phyloP scores from a whole-genome alignment of 176 grass and related monocot species.

The Triticum dicoccoides region DNA sequence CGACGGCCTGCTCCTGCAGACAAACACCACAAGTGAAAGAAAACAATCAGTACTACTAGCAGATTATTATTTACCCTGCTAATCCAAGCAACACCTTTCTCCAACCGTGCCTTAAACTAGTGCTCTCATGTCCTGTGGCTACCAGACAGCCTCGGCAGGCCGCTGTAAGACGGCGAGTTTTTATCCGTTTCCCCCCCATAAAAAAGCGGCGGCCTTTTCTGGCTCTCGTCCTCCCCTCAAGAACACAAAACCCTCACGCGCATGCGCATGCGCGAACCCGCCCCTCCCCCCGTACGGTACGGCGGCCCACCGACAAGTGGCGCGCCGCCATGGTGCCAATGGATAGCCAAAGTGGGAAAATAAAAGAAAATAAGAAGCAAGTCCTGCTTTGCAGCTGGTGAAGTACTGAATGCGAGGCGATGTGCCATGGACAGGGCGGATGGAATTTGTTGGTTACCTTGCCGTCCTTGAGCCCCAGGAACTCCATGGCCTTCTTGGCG shows the following conservation, averaged over 20 bases:
- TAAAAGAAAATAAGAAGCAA: not conserved
- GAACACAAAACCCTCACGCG: slow-evolving; percentile 40
- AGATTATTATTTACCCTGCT: not conserved
- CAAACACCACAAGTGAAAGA: not conserved
- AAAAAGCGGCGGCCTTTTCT: slow-evolving; percentile 49
- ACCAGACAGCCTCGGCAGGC: slow-evolving; percentile 21
- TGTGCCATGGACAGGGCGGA: not conserved
- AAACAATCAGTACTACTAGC: not conserved
- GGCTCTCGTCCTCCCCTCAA: not conserved
- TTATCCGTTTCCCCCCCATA: not conserved
- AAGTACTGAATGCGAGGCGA: not conserved
- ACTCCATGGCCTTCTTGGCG: slow-evolving; percentile 86
- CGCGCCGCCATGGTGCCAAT: not conserved
- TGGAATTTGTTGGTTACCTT: slow-evolving; percentile 16
- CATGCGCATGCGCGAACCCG: slow-evolving; percentile 10
- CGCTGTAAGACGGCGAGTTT: not conserved
- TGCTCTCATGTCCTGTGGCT: not conserved
- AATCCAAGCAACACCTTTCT: not conserved
- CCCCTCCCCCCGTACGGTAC: not conserved
- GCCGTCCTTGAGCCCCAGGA: slow-evolving; percentile 76
- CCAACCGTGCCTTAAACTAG: not conserved
- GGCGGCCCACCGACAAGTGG: slow-evolving; percentile 19
- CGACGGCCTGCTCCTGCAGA: slow-evolving; percentile 77
- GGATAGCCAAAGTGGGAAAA: not conserved
- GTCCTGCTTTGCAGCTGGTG: not conserved